phyloP scores from a whole-genome alignment of 1,139 yeast genomes.

The Geotrichum australiense region DNA sequence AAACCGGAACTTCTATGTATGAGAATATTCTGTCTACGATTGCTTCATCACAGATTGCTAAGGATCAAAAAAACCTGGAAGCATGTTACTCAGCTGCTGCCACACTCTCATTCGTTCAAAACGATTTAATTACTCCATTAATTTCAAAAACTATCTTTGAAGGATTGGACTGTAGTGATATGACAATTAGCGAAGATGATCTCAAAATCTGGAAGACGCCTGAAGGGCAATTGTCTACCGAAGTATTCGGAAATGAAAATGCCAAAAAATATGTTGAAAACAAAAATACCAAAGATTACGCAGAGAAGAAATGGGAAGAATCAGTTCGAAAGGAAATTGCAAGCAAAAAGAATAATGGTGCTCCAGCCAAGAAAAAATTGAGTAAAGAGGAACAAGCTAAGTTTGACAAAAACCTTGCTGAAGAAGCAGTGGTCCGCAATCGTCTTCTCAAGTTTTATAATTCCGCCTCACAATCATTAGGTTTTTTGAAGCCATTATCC shows the following conservation, averaged over 20 bases:
- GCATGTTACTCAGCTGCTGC: conserved; percentile 57
- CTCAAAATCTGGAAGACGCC: conserved; percentile 58
- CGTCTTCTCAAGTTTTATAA: conserved; percentile 39
- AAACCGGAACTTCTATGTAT: conserved; percentile 39
- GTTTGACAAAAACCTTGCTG: conserved; percentile 52
- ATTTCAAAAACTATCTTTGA: conserved; percentile 39
- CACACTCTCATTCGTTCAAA: conserved; percentile 63
- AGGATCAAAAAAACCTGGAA: conserved; percentile 21
- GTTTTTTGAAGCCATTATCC: conserved; percentile 48
- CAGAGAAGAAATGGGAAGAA: conserved; percentile 86
- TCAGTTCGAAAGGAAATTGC: conserved; percentile 68
- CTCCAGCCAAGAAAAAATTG: conserved; percentile 42
- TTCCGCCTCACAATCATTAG: conserved; percentile 44
- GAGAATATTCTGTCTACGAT: conserved; percentile 29
- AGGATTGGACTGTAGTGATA: conserved; percentile 30
- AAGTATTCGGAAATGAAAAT: conserved; percentile 43
- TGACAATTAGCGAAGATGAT: conserved; percentile 38
- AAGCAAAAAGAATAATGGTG: conserved; percentile 39
- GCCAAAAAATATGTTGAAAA: conserved; percentile 32
- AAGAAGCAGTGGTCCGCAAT: conserved; percentile 52
- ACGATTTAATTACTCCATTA: conserved; percentile 50
- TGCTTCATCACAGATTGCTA: conserved; percentile 20
- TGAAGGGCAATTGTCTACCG: conserved; percentile 65
- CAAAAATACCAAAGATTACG: conserved; percentile 76
- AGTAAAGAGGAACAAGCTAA: conserved; percentile 68